These are phyloP conservation scores for Aspergillus pseudoterreus DNA, from an alignment of 2,329 filamentous ascomycete species.

Conservation along the genomic window DNA sequence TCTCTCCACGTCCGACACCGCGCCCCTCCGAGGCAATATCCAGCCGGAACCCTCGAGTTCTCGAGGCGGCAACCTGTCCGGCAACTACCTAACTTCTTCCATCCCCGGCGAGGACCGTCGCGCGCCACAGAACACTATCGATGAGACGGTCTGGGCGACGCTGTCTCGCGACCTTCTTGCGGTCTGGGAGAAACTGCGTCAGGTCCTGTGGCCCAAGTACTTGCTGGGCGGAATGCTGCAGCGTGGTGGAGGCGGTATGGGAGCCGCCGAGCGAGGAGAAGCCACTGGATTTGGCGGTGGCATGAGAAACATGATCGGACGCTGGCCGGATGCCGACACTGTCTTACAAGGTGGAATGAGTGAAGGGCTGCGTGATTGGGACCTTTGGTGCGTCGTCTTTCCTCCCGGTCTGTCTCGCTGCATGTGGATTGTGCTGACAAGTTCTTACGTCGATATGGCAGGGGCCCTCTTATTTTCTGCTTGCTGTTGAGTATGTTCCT, in stretches of 20 bases:
- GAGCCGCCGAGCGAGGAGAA: constrained; percentile 56
- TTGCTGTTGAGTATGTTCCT: constrained; percentile 82
- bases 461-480: constrained; percentile 93
- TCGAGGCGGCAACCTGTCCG: constrained; percentile 59
- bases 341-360: constrained; percentile 72
- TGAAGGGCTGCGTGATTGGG: constrained; percentile 90
- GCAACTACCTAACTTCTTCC: constrained; percentile 79
- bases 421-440: constrained; percentile 11
- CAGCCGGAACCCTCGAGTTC: constrained; percentile 52
- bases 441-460: constrained; percentile 23
- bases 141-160: constrained; percentile 97
- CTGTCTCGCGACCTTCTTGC: constrained; percentile 84
- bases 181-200: constrained; percentile 97
- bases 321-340: constrained; percentile 66
- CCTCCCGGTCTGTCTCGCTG: not conserved
- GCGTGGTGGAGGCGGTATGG: constrained; percentile 51
- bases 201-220: constrained; percentile 95
- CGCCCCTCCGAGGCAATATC: constrained; percentile 82
- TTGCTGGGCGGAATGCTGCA: constrained; percentile 68
- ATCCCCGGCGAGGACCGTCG: constrained; percentile 91
- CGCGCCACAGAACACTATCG: constrained; percentile 87
- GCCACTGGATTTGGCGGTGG: constrained; percentile 45
- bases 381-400: constrained; percentile 66
- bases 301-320: constrained; percentile 54
- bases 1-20: constrained; percentile 66